Base-by-base conservation (phyloP, 169 alveolate species). In the Cryptosporidium ryanae region DNA sequence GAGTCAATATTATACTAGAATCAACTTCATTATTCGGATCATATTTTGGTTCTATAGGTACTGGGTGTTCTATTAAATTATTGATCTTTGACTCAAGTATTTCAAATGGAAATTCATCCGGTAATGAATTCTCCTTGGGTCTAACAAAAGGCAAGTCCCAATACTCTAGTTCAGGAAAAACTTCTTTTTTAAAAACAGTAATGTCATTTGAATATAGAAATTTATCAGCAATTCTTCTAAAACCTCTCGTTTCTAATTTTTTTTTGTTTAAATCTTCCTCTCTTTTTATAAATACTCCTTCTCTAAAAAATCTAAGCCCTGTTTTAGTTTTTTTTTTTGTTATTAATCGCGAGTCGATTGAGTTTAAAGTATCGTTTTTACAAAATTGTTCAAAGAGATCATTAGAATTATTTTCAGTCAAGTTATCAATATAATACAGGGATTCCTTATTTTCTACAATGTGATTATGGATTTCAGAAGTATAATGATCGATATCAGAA, bases 51-150 rank as follows among this genome's bases (percentile, higher is more conserved):
- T 93, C 94, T 18, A 95, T 66, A 21, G 96, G 94, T 21, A 89
- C 91, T 15, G 97, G 97, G 66, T 95, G 97, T 65, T 94, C 96
- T 43, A 95, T 93, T 65, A 91, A 92, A 64, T 82, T 64, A 64
- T 82, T 94, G 52, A 94, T 91, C 64, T 87, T 91, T 55, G 93
- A 91, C 34, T 82, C 23, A 57, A 89, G 66, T 61, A 91, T 82
- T 34, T 64, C 82, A 63, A 83, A 91, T 66, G 87, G 87, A 18
- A 91, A 82, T 13, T 59, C 82, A 23, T 82, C 66, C 18, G 65
- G 82, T 49, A 43, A 52, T 46, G 61, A 65, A 15, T 63, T 50
- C 49, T 91, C 90, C 59, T 64, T 64, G 21, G 43, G 83, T 66
- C 63, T 70, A 18, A 91, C 65, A 63, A 91, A 76, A 34, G 63